Evolutionary conservation across 495 filamentous ascomycete genomes (phyloP).

Genomic region (Hyphodiscus hymeniophilus): DNA sequence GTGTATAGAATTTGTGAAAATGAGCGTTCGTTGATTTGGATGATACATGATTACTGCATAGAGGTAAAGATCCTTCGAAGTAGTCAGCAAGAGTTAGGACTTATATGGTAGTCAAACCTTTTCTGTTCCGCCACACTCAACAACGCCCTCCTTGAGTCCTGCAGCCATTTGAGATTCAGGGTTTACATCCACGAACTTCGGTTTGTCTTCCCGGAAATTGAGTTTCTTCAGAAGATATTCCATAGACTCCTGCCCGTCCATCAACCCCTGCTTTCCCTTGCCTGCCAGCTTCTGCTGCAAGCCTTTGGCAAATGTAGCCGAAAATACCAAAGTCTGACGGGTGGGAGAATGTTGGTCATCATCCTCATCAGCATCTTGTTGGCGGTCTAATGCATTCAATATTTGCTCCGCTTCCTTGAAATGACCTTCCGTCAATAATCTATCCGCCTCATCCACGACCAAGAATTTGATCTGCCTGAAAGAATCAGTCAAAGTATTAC

Average conservation of each 20-base stretch:
- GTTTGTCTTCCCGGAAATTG: constrained; percentile 63
- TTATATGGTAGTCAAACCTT: constrained; percentile 48
- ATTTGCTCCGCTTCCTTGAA: constrained; percentile 92
- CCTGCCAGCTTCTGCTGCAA: constrained; percentile 84
- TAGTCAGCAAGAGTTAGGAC: constrained; percentile 7
- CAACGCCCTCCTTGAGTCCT: constrained; percentile 76
- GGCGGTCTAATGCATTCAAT: constrained; percentile 60
- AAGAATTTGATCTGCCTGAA: constrained; percentile 60
- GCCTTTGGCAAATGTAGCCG: constrained; percentile 86
- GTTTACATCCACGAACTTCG: constrained; percentile 89
- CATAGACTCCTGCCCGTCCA: constrained; percentile 64
- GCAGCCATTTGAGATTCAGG: constrained; percentile 80
- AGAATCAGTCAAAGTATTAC: constrained; percentile 38
- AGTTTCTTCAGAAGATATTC: constrained; percentile 87
- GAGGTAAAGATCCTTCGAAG: constrained; percentile 71
- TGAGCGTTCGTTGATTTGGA: constrained; percentile 65
- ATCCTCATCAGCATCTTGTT: constrained; percentile 29
- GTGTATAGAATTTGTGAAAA: constrained; percentile 94
- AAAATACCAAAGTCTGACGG: constrained; percentile 91
- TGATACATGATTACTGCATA: constrained; percentile 83
- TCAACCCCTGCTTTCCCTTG: constrained; percentile 50
- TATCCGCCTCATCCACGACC: constrained; percentile 91
- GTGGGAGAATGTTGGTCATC: constrained; percentile 25
- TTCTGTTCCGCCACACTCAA: constrained; percentile 87
- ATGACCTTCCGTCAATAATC: constrained; percentile 83